Conservation (phyloP, 148 eudicot species). For the Hydrangea macrophylla region DNA sequence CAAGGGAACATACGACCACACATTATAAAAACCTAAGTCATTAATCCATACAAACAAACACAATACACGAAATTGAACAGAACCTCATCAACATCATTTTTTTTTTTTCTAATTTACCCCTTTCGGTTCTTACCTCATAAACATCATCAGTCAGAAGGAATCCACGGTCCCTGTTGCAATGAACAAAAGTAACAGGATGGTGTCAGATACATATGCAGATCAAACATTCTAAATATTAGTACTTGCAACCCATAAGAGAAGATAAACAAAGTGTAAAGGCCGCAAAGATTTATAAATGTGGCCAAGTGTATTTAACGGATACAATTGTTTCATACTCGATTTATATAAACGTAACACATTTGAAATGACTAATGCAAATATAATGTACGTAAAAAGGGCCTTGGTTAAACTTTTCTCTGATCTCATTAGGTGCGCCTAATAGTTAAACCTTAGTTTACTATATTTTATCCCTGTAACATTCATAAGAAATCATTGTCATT, state of each 20-base stretch:
- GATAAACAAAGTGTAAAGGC: not conserved
- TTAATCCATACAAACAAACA: not conserved
- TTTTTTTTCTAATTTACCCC: too few relatives aligned
- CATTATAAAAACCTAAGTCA: not conserved
- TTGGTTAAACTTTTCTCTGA: too few relatives aligned
- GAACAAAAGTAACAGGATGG: slow-evolving; percentile 1
- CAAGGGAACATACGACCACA: not conserved
- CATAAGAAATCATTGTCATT: too few relatives aligned
- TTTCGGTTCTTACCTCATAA: slow-evolving; percentile 53
- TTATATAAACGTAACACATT: too few relatives aligned
- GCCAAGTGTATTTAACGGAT: too few relatives aligned
- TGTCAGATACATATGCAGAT: not conserved
- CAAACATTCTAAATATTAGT: not conserved
- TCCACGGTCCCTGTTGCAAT: slow-evolving; percentile 59
- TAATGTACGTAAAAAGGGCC: too few relatives aligned
- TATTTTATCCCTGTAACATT: too few relatives aligned
- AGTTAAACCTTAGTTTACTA: too few relatives aligned
- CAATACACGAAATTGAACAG: not conserved
- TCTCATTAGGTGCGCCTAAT: too few relatives aligned
- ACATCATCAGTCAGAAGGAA: slow-evolving; percentile 70
- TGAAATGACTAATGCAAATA: too few relatives aligned
- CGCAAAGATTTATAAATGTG: not conserved
- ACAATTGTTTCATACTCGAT: too few relatives aligned
- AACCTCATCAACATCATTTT: slow-evolving; percentile 63
- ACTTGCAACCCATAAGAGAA: not conserved